Conservation (phyloP, 495 filamentous ascomycete genomes). For the Hypoxylon crocopeplum region DNA sequence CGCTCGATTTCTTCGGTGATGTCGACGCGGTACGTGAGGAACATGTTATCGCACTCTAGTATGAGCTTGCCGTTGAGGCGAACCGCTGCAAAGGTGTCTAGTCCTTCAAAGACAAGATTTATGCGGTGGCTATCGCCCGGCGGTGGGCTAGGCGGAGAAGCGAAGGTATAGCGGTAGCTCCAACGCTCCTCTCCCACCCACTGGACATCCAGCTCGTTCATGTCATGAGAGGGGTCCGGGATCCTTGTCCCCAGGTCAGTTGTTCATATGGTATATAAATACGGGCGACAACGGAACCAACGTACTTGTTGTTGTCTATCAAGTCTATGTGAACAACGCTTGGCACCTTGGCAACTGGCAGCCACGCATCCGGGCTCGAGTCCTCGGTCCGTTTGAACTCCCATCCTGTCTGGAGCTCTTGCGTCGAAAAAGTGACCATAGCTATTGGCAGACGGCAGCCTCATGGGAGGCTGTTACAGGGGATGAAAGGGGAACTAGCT, state of each 20-base stretch:
- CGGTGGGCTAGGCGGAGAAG: conserved; percentile 25
- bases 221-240: conserved; percentile 64
- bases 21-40: conserved; percentile 60
- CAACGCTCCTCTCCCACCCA: conserved; percentile 75
- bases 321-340: no score
- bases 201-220: conserved; percentile 67
- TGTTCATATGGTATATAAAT: no score
- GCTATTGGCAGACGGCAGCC: no score
- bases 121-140: conserved; percentile 33
- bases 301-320: no score
- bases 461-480: no score
- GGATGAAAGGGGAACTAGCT: no score
- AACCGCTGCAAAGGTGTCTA: conserved; percentile 76
- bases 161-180: conserved; percentile 46
- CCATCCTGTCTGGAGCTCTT: no score
- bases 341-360: no score
- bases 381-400: no score
- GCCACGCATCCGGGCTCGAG: no score
- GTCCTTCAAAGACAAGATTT: conserved; percentile 71
- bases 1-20: conserved; percentile 6
- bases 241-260: conserved; percentile 38
- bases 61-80: conserved; percentile 66
- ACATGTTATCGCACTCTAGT: conserved; percentile 73
- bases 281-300: no score
- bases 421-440: no score